Percentiles rank a stretch among this genome's conserved stretches.
Conservation (phyloP, 495 filamentous ascomycete species). For the Lentithecium fluviatile region DNA sequence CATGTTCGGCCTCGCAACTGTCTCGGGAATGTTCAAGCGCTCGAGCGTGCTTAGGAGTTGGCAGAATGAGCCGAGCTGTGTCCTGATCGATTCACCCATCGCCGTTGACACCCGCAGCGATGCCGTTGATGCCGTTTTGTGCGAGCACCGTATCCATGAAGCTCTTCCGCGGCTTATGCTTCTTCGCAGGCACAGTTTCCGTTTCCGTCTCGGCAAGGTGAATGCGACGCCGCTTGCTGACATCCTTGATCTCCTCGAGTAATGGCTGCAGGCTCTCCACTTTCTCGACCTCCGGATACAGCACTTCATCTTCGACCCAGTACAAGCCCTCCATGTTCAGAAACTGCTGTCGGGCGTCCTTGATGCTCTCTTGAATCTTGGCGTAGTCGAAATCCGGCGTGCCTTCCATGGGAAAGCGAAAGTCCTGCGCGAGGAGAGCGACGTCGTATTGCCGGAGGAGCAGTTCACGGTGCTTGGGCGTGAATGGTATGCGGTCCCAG, state of each 20-base stretch:
- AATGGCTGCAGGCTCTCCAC: slow-evolving; percentile 18
- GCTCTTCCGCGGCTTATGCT: slow-evolving; percentile 26
- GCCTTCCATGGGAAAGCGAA: slow-evolving; percentile 33
- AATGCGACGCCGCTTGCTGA: slow-evolving; percentile 15
- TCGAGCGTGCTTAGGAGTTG: too few species aligned
- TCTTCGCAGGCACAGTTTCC: slow-evolving; percentile 8
- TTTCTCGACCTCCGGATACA: slow-evolving; percentile 23
- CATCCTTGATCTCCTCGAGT: slow-evolving; percentile 19
- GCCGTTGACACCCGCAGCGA: neutral
- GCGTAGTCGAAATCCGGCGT: slow-evolving; percentile 26
- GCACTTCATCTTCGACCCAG: slow-evolving; percentile 27
- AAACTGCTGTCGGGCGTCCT: slow-evolving; percentile 32
- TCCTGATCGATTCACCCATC: neutral
- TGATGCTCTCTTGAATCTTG: slow-evolving; percentile 26
- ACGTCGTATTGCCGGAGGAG: slow-evolving; percentile 34
- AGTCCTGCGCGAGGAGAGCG: slow-evolving; percentile 34
- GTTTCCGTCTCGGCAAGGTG: slow-evolving; percentile 9
- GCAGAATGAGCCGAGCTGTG: too few species aligned
- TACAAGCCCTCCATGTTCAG: slow-evolving; percentile 33
- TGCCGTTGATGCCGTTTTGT: slow-evolving; percentile 7
- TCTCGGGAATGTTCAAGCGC: too few species aligned
- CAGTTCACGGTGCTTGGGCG: slow-evolving; percentile 20
- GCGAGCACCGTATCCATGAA: slow-evolving; percentile 29
- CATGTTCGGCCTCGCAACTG: too few species aligned
- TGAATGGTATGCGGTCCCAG: slow-evolving; percentile 28